Evolutionary conservation across 768 basidiomycete genomes (phyloP).

Genomic region (Rhodosporidiobolus odoratus): DNA sequence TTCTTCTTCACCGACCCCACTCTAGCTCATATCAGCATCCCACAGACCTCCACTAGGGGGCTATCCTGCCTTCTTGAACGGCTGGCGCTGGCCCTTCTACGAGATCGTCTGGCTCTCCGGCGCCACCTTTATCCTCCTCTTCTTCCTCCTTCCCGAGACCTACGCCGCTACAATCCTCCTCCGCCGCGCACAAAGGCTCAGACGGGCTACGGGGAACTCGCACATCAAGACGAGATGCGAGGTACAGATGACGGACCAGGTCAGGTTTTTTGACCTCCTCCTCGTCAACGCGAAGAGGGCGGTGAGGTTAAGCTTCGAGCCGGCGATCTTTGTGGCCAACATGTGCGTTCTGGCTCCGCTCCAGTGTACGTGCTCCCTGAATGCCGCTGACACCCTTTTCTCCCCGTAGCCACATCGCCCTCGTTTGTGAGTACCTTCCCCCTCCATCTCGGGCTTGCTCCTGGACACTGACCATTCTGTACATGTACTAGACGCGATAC

Average conservation of each 20-base stretch:
- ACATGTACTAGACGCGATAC: neutral
- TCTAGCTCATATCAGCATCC: conserved; percentile 40
- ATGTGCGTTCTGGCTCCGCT: conserved; percentile 39
- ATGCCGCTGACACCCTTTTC: neutral
- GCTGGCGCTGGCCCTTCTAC: conserved; percentile 47
- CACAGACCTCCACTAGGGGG: conserved; percentile 22
- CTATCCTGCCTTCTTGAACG: conserved; percentile 43
- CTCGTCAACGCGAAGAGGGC: neutral
- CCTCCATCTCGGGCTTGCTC: neutral
- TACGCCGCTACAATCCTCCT: conserved; percentile 46
- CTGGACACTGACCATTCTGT: neutral
- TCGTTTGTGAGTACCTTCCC: neutral
- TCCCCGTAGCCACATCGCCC: neutral
- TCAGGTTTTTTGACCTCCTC: neutral
- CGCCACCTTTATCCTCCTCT: conserved; percentile 42
- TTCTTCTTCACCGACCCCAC: conserved; percentile 43
- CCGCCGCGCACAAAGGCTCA: conserved; percentile 46
- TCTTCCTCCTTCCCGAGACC: conserved; percentile 47
- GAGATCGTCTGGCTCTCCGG: conserved; percentile 45
- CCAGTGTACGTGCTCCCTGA: conserved; percentile 13
- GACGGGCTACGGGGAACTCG: conserved; percentile 47
- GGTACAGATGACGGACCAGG: conserved; percentile 4
- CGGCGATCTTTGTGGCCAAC: conserved; percentile 45
- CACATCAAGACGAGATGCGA: conserved; percentile 43
- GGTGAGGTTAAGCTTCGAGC: conserved; percentile 35